Evolutionary conservation across 768 basidiomycete genomes (phyloP).

Genomic region (Lepiota subincarnata): DNA sequence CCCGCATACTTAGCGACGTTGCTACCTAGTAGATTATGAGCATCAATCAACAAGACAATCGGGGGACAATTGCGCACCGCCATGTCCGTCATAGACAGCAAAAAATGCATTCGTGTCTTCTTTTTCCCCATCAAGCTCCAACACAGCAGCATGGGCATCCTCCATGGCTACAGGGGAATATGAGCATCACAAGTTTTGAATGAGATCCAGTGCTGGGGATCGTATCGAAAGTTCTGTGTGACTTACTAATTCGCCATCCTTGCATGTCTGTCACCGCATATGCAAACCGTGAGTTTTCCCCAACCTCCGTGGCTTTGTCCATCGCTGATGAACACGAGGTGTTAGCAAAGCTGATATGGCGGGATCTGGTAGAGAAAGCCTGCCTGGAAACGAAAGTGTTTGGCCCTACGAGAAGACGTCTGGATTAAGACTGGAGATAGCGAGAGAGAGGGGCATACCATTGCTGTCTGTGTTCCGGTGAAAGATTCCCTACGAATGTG

Average conservation of each 20-base stretch:
- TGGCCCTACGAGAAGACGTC: constrained; percentile 56
- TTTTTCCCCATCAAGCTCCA: constrained; percentile 57
- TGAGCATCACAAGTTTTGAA: constrained; percentile 11
- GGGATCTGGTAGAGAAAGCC: constrained; percentile 20
- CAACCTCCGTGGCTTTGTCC: constrained; percentile 73
- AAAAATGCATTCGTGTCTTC: constrained; percentile 73
- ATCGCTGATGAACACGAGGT: constrained; percentile 48
- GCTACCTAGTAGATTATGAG: constrained; percentile 47
- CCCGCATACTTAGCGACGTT: constrained; percentile 88
- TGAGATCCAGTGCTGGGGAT: constrained; percentile 1
- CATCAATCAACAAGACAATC: constrained; percentile 11
- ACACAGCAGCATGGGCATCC: constrained; percentile 80
- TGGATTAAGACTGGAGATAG: constrained; percentile 14
- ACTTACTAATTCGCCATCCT: constrained; percentile 97
- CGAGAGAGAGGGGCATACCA: constrained; percentile 26
- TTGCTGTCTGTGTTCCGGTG: constrained; percentile 16
- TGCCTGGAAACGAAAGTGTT: constrained; percentile 79
- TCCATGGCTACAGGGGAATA: constrained; percentile 76
- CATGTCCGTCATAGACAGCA: constrained; percentile 98
- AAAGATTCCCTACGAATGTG: neutral
- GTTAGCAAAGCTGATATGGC: constrained; percentile 13
- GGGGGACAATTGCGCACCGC: constrained; percentile 53
- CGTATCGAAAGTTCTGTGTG: constrained; percentile 9
- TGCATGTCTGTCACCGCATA: constrained; percentile 96
- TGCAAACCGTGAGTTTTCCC: constrained; percentile 62